A percentile compares a stretch with the other conserved stretches of the same genome.
Evolutionary conservation across 345 rosid species (phyloP).

Genomic region (Theobroma cacao): DNA sequence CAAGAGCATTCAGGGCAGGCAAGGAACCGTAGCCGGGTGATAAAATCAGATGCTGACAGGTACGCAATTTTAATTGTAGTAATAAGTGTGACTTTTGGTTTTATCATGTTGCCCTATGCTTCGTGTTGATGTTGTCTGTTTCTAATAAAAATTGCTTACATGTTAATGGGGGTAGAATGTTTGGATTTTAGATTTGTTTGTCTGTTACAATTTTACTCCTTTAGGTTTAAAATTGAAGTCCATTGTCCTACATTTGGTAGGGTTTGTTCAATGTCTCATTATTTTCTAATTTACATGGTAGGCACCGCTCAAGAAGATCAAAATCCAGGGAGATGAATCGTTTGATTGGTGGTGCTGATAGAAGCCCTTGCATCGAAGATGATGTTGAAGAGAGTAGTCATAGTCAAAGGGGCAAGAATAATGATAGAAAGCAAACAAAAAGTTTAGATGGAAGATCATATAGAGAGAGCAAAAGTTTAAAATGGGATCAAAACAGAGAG

Average conservation of each 20-base stretch:
- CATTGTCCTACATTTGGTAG: neutral
- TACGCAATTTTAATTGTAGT: constrained; percentile 18
- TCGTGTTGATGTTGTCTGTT: constrained; percentile 12
- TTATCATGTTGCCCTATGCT: neutral
- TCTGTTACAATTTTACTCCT: neutral
- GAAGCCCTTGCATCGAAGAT: constrained; percentile 25
- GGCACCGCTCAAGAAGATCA: constrained; percentile 50
- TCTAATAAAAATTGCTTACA: neutral
- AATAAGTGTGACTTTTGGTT: neutral
- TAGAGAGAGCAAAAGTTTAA: constrained; percentile 13
- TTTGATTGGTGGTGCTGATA: constrained; percentile 21
- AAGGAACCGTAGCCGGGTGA: constrained; percentile 32
- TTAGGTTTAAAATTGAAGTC: neutral
- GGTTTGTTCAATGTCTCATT: neutral
- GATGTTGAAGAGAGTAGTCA: constrained; percentile 18
- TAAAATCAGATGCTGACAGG: constrained; percentile 40
- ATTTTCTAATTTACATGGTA: constrained; percentile 24
- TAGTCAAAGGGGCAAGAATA: constrained; percentile 4
- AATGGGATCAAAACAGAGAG: constrained; percentile 19
- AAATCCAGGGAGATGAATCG: constrained; percentile 39
- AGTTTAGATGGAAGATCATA: neutral
- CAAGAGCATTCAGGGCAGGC: constrained; percentile 28
- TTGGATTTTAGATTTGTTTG: neutral
- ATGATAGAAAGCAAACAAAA: constrained; percentile 9
- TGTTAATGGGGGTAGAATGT: neutral